A percentile compares a stretch with the other conserved stretches of the same genome.
These are phyloP conservation scores for Wickerhamiella allomyrinae DNA, from an alignment of 805 yeast genomes.

Conservation along the genomic window DNA sequence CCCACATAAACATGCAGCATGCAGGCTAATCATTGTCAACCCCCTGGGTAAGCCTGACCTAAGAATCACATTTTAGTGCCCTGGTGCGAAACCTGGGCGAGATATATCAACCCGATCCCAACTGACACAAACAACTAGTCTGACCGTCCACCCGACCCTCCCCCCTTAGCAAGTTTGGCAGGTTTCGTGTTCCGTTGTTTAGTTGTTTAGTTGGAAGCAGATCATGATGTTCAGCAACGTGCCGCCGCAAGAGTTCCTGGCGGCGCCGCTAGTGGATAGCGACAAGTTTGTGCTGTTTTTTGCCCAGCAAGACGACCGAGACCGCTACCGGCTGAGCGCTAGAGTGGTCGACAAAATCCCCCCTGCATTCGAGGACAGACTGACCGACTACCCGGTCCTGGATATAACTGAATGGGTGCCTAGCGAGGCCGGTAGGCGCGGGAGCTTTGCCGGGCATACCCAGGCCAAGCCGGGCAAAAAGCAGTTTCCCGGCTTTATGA, in stretches of 20 bases:
- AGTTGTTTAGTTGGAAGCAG: too few relatives aligned
- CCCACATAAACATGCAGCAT: neutral
- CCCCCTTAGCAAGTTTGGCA: too few relatives aligned
- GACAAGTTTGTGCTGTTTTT: neutral
- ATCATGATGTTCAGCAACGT: neutral
- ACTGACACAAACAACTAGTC: too few relatives aligned
- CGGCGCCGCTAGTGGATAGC: neutral
- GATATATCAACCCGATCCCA: too few relatives aligned
- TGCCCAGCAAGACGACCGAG: neutral
- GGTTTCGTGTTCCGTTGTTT: too few relatives aligned
- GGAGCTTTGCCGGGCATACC: neutral
- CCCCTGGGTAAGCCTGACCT: neutral
- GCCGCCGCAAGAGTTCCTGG: neutral
- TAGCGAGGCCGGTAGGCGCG: neutral
- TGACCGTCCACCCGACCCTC: too few relatives aligned
- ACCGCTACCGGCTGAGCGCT: neutral
- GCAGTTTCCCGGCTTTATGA: slow-evolving; percentile 15
- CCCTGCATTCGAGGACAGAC: neutral
- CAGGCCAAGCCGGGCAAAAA: slow-evolving; percentile 1
- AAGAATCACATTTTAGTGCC: too few relatives aligned
- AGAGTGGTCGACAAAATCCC: neutral
- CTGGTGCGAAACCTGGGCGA: too few relatives aligned
- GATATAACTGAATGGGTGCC: neutral
- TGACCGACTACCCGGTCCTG: neutral
- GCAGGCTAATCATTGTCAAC: neutral